Evolutionary conservation across 2,329 filamentous ascomycete genomes (phyloP), one percentile per base, ranked within the genome.

Genomic region (Penicillium sp.): DNA sequence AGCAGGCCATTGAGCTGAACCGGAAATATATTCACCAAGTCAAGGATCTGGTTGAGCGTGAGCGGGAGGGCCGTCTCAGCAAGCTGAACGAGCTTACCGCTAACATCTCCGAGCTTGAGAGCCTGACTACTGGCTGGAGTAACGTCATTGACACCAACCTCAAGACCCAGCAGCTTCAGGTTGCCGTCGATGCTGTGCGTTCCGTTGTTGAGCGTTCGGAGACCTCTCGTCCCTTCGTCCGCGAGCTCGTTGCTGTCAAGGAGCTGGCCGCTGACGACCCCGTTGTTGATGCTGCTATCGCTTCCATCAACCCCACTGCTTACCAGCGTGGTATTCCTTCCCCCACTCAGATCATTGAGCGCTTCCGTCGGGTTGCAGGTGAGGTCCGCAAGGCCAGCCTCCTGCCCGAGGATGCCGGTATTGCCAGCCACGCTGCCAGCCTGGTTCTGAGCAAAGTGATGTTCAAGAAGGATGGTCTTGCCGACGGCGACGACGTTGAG

Each of bases 341-440:
- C 14, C 83, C 91, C 0, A 84, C 93, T 25, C 91, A 96, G 77
- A 87, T 99, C 37, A 91, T 98, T 68, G 95, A 99, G 79, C 89
- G 95, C 65, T 99, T 99, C 89, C 89, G 95, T 46, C 90, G 93
- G 54, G 95, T 99, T 16, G 92, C 95, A 2, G 82, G 83, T 59
- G 95, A 99, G 80, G 95, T 99, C 43, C 88, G 95, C 76, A 99
- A 99, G 83, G 95, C 95, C 22, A 90, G 90, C 48, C 85, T 99
- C 54, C 84, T 99, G 16, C 95, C 95, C 14, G 93, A 96, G 66
- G 90, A 97, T 72, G 95, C 95, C 0, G 95, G 95, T 68, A 91
- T 99, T 28, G 94, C 95, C 22, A 95, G 91, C 71, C 95, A 99
- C 76, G 93, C 94, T 3, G 94, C 93, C 46, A 95, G 91, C 76